A percentile compares a stretch with the other conserved stretches of the same genome.
These are phyloP conservation scores for grape (Vitis vinifera) DNA, from an alignment of 164 flowering plant genomes.

Conservation along the genomic window ASM3070453v1 NC_081809.1:73501-74000, in stretches of 20 bases:
- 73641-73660: conserved; percentile 28
- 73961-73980: conserved; percentile 68
- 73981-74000: conserved; percentile 66
- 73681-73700: conserved; percentile 4
- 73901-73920: conserved; percentile 32
- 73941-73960: conserved; percentile 39
- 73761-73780: conserved; percentile 21
- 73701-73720: conserved; percentile 2
- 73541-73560: neutral
- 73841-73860: conserved; percentile 34
- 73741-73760: conserved; percentile 20
- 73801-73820: conserved; percentile 15
- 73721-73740: neutral
- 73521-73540: neutral
- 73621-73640: conserved; percentile 25
- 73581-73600: conserved; percentile 26
- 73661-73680: conserved; percentile 36
- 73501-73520: neutral
- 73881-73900: conserved; percentile 28
- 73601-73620: conserved; percentile 18
- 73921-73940: conserved; percentile 47
- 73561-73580: conserved; percentile 10
- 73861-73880: conserved; percentile 37
- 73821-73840: conserved; percentile 36
- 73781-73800: conserved; percentile 21